Evolutionary conservation across 2,329 filamentous ascomycete genomes (phyloP).

Genomic region (Xylariaceae sp.): DNA sequence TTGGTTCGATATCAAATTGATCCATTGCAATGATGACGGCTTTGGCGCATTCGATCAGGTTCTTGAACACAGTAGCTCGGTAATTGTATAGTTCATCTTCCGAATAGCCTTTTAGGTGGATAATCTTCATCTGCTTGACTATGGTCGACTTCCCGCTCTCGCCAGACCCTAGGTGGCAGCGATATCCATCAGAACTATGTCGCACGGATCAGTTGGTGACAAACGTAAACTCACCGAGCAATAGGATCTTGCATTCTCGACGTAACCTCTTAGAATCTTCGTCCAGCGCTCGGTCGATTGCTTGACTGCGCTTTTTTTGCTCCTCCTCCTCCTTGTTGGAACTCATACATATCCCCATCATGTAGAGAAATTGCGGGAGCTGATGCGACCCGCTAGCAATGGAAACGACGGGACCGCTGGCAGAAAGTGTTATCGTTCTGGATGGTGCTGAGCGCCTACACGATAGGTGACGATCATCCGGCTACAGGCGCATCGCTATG

Average conservation of each 20-base stretch:
- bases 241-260: conserved; percentile 97
- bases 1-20: conserved; percentile 84
- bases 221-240: conserved; percentile 68
- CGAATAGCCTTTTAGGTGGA: conserved; percentile 96
- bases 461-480: background rate
- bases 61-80: conserved; percentile 96
- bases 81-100: conserved; percentile 93
- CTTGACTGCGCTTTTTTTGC: conserved; percentile 94
- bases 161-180: conserved; percentile 71
- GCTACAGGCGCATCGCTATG: conserved; percentile 15
- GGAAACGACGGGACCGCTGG: background rate
- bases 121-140: conserved; percentile 99
- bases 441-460: conserved; percentile 11
- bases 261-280: conserved; percentile 91
- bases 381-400: conserved; percentile 13
- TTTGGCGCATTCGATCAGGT: conserved; percentile 94
- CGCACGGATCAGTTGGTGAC: background rate
- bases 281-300: conserved; percentile 90
- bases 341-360: conserved; percentile 94
- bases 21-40: conserved; percentile 89
- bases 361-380: conserved; percentile 20
- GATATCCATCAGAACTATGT: conserved; percentile 16
- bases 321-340: conserved; percentile 83
- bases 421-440: conserved; percentile 3
- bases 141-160: conserved; percentile 99